Base-by-base conservation (phyloP, 257 asterid species). In the Cordia subcordata region DNA sequence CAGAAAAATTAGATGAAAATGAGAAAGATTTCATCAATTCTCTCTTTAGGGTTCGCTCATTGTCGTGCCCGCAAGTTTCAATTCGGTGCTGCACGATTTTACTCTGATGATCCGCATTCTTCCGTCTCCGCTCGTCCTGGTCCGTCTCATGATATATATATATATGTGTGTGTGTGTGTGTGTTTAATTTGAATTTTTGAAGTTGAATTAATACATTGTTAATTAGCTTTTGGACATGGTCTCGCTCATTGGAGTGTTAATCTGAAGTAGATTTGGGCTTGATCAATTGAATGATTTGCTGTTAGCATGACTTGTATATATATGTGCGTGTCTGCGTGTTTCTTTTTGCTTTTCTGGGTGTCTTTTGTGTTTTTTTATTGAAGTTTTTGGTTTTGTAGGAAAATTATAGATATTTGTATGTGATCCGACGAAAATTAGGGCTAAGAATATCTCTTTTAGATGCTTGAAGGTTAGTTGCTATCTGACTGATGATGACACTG, bases 91-190 rank as follows among this genome's bases (percentile, higher is more conserved):
- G 23, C 66, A 27, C 81, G 85, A 13, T 61, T 74, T 59, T 84
- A 77, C 81, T 76, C 69, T 66, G 79, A 79, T 81, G 81, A 66
- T 63, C 33, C 77, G n/a, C 64, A 49, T 63, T 75, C 86, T 53
- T 70, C 84, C 62, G 45, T 66, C 56, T 71, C 84, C 70, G 61
- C 62, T 27, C 76, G 69, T 46, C 83, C 78, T 60, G 94, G 97
- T 89, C 62, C 71, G 85, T 79, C 8, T 10, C 3, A 39, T 39
- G 44, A 39, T 39, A 39, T 39, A 39, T 42, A 1, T 42, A 39
- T 42, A 10, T 54, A 14, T 53, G 23, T 4, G 49, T 15, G 5
- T 14, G 4, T 22, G 50, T 45, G 5, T 11, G 5, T 13, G 14
- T 61, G 8, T 16, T 10, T 45, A 5, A 37, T 40, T 44, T 14